Percentiles rank a stretch among this genome's conserved stretches.
Evolutionary conservation across 2,329 filamentous ascomycete genomes (phyloP).

Genomic region (Colletotrichum sp.): DNA sequence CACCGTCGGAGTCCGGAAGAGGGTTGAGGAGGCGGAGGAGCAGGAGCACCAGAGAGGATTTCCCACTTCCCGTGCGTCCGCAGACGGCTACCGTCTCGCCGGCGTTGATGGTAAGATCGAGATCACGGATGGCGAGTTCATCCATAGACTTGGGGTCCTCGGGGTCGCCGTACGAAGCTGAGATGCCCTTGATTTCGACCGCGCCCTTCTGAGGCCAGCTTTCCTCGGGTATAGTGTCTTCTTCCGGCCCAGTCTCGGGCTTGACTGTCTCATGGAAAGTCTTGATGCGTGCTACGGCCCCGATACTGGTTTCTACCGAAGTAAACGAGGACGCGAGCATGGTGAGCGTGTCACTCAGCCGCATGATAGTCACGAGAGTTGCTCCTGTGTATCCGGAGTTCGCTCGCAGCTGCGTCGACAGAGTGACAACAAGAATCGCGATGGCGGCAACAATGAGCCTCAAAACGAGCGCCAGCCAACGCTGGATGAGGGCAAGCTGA

Average conservation of each 20-base stretch:
- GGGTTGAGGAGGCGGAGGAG: slow-evolving; percentile 48
- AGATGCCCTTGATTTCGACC: slow-evolving; percentile 35
- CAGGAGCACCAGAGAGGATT: slow-evolving; percentile 46
- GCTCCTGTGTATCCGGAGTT: slow-evolving; percentile 44
- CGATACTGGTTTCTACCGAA: slow-evolving; percentile 31
- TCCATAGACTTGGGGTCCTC: background rate
- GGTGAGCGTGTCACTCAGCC: slow-evolving; percentile 34
- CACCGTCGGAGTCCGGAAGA: slow-evolving; percentile 22
- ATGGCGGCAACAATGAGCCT: slow-evolving; percentile 54
- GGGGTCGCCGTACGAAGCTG: slow-evolving; percentile 33
- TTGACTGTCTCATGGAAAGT: slow-evolving; percentile 29
- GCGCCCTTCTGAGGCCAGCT: slow-evolving; percentile 36
- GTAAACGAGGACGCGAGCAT: slow-evolving; percentile 38
- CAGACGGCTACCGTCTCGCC: slow-evolving; percentile 41
- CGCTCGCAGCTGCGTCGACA: slow-evolving; percentile 48
- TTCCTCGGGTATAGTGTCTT: slow-evolving; percentile 20
- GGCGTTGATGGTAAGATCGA: slow-evolving; percentile 32
- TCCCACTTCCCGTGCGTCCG: slow-evolving; percentile 46
- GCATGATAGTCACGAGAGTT: slow-evolving; percentile 41
- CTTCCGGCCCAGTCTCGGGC: slow-evolving; percentile 25
- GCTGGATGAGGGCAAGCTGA: slow-evolving; percentile 61
- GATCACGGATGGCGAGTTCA: slow-evolving; percentile 28
- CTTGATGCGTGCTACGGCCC: slow-evolving; percentile 30
- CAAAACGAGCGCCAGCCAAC: slow-evolving; percentile 59
- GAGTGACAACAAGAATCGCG: slow-evolving; percentile 50